Base-by-base conservation (phyloP, 306 rosid genomes). In the Cucumis hystrix region DNA sequence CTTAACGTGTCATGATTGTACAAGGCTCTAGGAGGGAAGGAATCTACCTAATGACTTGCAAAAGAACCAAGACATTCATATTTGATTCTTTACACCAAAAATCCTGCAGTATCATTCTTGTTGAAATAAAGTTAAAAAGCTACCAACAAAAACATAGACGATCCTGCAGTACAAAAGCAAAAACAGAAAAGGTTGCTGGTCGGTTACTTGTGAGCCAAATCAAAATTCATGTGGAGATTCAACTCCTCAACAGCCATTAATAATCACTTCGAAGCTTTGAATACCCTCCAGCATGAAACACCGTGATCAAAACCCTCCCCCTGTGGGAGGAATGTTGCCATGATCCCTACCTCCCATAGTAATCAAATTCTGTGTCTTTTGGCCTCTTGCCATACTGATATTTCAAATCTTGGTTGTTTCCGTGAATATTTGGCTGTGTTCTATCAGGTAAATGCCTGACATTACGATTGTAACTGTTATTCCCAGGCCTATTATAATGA, bases 231-330 rank as follows among this genome's bases (percentile, higher is more conserved):
- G 41, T 45, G 28, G 59, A 13, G 18, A 47, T 47, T 70, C 76
- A 70, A 45, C 86, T 79, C 77, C 85, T 81, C 9, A 79, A 80
- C 73, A 25, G 56, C 79, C 74, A 59, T 76, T 84, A 73, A 40
- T 82, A 82, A 56, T 82, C 83, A 65, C 86, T 83, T 78, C 54
- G 87, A 81, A 75, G 80, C 59, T 86, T 85, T 74, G 85, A 81
- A 74, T 82, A 79, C 77, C 41, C 75, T 79, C 57, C 79, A 67
- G 33, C 83, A 86, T 4, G 43, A 43, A 45, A 54, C 39, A 65
- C 76, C 66, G 41, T 52, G 79, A 65, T 73, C 61, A 81, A 75
- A 83, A 30, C 73, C 82, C 59, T 74, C 86, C 76, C 86, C 72
- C 39, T 87, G 47, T n/a, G 83, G 78, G 51, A 68, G 79, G 79